phyloP scores from a whole-genome alignment of 306 rosid genomes.

The Astragalus membranaceus region DNA sequence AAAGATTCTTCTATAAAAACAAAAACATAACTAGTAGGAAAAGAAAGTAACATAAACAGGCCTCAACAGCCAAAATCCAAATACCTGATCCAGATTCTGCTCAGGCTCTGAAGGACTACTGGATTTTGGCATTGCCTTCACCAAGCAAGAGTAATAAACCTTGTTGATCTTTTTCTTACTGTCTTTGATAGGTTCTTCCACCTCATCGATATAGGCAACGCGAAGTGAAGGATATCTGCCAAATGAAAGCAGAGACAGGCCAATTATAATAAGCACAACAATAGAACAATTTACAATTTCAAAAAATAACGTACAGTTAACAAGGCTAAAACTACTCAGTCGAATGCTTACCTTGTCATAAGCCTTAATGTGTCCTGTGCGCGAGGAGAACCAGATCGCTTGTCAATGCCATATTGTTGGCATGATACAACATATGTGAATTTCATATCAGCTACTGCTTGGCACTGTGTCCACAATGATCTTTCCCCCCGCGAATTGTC shows the following conservation, averaged over 20 bases:
- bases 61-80: slow-evolving; percentile 4
- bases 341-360: slow-evolving; percentile 65
- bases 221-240: slow-evolving; percentile 91
- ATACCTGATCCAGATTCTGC: slow-evolving; percentile 89
- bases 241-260: slow-evolving; percentile 9
- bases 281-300: background rate
- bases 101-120: slow-evolving; percentile 64
- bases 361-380: slow-evolving; percentile 86
- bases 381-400: slow-evolving; percentile 70
- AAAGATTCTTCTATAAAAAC: background rate
- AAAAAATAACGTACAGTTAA: background rate
- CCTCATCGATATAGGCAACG: slow-evolving; percentile 94
- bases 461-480: slow-evolving; percentile 88
- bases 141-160: slow-evolving; percentile 85
- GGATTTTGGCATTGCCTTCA: slow-evolving; percentile 90
- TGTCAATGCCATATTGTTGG: slow-evolving; percentile 91
- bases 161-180: slow-evolving; percentile 63
- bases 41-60: background rate
- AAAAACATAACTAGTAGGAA: background rate
- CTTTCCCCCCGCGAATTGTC: slow-evolving; percentile 66
- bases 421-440: slow-evolving; percentile 92
- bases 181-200: slow-evolving; percentile 79
- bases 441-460: slow-evolving; percentile 95
- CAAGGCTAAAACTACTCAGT: background rate
- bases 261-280: background rate